Evolutionary conservation across 108 stramenopile genomes (phyloP), one percentile per base, ranked within the genome.

Genomic region (Pseudonitzschia multiseries): DNA sequence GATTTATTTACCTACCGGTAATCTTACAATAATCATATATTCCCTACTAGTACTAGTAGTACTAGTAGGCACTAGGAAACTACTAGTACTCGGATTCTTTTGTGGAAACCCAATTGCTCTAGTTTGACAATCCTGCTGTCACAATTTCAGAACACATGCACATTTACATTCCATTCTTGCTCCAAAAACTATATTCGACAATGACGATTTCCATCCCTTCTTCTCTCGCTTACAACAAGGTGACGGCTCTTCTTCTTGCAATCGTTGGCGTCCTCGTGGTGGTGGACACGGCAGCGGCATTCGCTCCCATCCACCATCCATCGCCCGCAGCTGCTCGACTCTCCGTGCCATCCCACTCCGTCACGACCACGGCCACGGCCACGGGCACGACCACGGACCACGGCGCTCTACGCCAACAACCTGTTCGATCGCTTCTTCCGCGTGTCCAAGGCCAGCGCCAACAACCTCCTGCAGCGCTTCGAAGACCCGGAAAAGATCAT

Each of bases 401-500:
- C 56, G 17, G 73, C 76, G 24, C 33, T 87, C 56, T 83, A 84
- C 26, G 84, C 83, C 80, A 85, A 83, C 80, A 85, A 83, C 59
- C 61, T 87, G 0, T 76, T 87, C 29, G 87, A 87, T 76, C 74
- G 87, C 36, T 87, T 87, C 72, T 27, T 74, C 20, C 75, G 87
- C 66, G 87, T 87, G 21, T 79, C 84, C 44, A 83, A 82, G 36
- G 77, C 90, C 4, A 94, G 94, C 76, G 29, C 93, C 24, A 96
- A 96, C 72, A 90, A 82, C 46, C 68, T 94, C 21, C 79, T 94
- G 9, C 83, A 86, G 61, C 84, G 74, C 57, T 71, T 89, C 54
- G 92, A 93, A 73, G 95, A 93, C 73, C 95, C 95, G 22, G 95
- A 96, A 63, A 94, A 96, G 81, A 83, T 96, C 50, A 80, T 96